phyloP scores from a whole-genome alignment of 2,329 filamentous ascomycete species.

The Colletotrichum sansevieriae region DNA sequence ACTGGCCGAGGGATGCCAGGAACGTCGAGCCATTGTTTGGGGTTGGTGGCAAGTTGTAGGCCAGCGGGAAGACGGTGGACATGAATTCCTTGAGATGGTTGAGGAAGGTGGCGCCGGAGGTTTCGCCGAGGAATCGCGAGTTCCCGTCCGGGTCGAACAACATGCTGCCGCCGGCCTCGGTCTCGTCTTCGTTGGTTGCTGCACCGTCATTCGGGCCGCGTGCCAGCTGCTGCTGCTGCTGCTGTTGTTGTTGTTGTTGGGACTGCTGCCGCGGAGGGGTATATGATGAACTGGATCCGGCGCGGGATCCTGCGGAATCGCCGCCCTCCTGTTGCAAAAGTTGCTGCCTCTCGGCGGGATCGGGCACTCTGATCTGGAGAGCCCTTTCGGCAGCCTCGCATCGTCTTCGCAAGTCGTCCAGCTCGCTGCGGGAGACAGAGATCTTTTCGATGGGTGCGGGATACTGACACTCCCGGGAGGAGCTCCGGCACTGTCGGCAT shows the following conservation, averaged over 20 bases:
- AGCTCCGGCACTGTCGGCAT: conserved; percentile 59
- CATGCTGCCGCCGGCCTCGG: conserved; percentile 52
- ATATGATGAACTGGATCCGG: conserved; percentile 40
- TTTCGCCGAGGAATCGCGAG: conserved; percentile 62
- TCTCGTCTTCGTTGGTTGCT: conserved; percentile 35
- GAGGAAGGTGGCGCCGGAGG: conserved; percentile 63
- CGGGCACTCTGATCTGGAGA: conserved; percentile 54
- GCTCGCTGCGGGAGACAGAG: conserved; percentile 55
- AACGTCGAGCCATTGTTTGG: conserved; percentile 50
- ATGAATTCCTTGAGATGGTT: conserved; percentile 64
- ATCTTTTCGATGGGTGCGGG: conserved; percentile 60
- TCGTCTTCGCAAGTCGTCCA: conserved; percentile 56
- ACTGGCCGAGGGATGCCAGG: conserved; percentile 57
- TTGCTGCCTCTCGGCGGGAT: conserved; percentile 51
- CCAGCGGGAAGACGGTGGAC: conserved; percentile 53
- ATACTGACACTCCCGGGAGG: conserved; percentile 62
- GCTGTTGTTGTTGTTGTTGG: conserved; percentile 32
- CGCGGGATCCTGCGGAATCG: conserved; percentile 39
- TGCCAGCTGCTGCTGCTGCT: conserved; percentile 2
- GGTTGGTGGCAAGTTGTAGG: conserved; percentile 44
- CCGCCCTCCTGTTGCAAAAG: conserved; percentile 48
- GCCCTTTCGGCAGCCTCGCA: conserved; percentile 57
- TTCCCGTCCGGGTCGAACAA: conserved; percentile 60
- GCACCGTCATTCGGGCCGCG: conserved; percentile 15
- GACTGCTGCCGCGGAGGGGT: conserved; percentile 42